A percentile compares a stretch with the other conserved stretches of the same genome.
Conservation (phyloP, 176 grass and related monocot species). For the Tillandsia fasciculata region DNA sequence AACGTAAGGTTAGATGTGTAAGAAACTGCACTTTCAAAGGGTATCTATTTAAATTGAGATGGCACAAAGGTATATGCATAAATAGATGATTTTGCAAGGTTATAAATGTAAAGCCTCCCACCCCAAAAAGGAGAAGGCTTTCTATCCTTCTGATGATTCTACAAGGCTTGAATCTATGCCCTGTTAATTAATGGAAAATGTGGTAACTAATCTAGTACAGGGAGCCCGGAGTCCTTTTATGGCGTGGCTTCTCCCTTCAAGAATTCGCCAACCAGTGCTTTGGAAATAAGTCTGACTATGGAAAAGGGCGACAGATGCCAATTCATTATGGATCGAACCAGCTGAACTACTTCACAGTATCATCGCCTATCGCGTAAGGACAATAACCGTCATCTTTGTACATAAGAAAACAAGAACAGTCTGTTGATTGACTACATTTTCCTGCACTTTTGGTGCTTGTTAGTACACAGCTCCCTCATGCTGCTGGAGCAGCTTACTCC, state of each 20-base stretch:
- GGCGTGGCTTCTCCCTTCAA: slow-evolving; percentile 89
- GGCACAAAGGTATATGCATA: too few relatives aligned
- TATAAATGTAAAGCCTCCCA: too few relatives aligned
- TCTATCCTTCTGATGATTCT: not conserved
- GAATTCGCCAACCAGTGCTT: slow-evolving; percentile 96
- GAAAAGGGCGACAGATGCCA: slow-evolving; percentile 95
- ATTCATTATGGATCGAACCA: slow-evolving; percentile 86
- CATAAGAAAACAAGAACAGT: not conserved
- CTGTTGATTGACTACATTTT: not conserved
- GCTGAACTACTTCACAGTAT: slow-evolving; percentile 92
- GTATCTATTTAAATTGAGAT: too few relatives aligned
- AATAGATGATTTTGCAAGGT: too few relatives aligned
- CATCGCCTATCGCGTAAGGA: slow-evolving; percentile 78
- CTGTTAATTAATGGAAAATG: not conserved
- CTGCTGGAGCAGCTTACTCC: slow-evolving; percentile 91
- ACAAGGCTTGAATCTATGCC: not conserved
- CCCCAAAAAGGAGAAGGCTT: not conserved
- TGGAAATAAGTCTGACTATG: slow-evolving; percentile 73
- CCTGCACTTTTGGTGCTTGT: slow-evolving; percentile 13
- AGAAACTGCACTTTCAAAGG: too few relatives aligned
- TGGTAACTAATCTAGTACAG: slow-evolving; percentile 58
- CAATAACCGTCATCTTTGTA: slow-evolving; percentile 12
- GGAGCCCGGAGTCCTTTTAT: slow-evolving; percentile 85
- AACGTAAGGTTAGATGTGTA: too few relatives aligned
- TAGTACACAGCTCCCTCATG: slow-evolving; percentile 93